Base-by-base conservation (phyloP, 139 green algal species). In the Haematococcus sp. region DNA sequence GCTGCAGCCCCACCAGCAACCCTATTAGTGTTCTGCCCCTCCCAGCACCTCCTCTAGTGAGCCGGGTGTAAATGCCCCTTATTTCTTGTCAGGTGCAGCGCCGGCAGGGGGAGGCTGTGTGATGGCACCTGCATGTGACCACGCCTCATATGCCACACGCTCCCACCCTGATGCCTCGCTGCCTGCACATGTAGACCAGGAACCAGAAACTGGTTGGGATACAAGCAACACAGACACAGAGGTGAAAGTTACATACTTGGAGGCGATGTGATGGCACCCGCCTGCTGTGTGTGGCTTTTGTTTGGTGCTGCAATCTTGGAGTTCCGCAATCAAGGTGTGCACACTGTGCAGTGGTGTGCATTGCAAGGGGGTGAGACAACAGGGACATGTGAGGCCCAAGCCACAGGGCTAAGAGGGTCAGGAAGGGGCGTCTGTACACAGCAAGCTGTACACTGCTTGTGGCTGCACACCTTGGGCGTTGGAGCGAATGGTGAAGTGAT, bases 251-350 rank as follows among this genome's bases (percentile, higher is more conserved):
- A n/a, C n/a, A n/a, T n/a, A n/a, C n/a, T n/a, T n/a, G n/a, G n/a
- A n/a, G n/a, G n/a, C n/a, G n/a, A n/a, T n/a, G n/a, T n/a, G n/a
- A n/a, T 95, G n/a, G 88, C 91, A 1, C 93, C 93, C 0, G 91
- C 93, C 19, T 96, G 92, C 80, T 85, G 75, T 28, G 69, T 89
- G 22, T 97, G 92, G 93, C 83, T 96, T 22, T 32, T 83, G 27
- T 25, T 92, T 4, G 92, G 91, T 34, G 70, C 69, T 2, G 17
- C 31, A 0, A 2, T 82, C 2, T 17, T 77, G 28, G 82, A 91
- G 77, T 77, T 86, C 55, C 80, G 56, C 0, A n/a, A 20, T n/a
- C n/a, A n/a, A n/a, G n/a, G n/a, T n/a, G n/a, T n/a, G n/a, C n/a
- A n/a, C n/a, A n/a, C n/a, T n/a, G n/a, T n/a, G n/a, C n/a, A n/a